A percentile compares a stretch with the other conserved stretches of the same genome.
Conservation (phyloP, 2,329 filamentous ascomycete species). For the Verticillium klebahnii region DNA sequence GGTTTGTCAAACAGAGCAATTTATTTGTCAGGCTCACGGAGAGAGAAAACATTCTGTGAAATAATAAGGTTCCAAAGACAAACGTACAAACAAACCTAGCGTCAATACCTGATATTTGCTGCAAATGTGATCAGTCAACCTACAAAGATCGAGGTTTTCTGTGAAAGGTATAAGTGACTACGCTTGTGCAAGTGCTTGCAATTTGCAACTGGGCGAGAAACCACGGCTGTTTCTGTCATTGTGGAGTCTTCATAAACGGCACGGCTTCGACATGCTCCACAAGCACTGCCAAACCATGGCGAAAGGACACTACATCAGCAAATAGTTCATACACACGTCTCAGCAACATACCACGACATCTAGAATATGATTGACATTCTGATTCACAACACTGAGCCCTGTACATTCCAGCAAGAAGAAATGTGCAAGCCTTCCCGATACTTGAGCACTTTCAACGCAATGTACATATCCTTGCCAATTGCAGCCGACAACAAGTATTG, state of each 20-base stretch:
- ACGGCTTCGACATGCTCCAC: background rate
- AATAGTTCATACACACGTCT: background rate
- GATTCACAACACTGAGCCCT: background rate
- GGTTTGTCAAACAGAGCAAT: constrained; percentile 4
- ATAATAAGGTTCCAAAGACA: background rate
- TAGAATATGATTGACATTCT: background rate
- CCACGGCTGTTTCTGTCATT: background rate
- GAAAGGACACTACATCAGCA: background rate
- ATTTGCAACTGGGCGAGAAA: too few relatives aligned
- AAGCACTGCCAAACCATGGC: background rate
- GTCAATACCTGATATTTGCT: background rate
- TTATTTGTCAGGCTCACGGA: constrained; percentile 1
- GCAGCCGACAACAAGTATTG: too few relatives aligned
- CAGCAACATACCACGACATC: background rate
- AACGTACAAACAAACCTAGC: background rate
- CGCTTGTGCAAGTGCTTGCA: too few relatives aligned
- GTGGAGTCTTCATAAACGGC: background rate
- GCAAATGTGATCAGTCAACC: too few relatives aligned
- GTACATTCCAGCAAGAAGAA: background rate
- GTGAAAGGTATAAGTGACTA: too few relatives aligned
- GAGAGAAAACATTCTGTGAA: background rate
- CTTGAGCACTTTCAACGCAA: background rate
- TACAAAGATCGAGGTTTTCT: too few relatives aligned
- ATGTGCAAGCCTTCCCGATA: background rate
- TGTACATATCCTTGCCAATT: background rate